phyloP scores from a whole-genome alignment of 1,284 basidiomycete species.

The Ustilago trichophora region DNA sequence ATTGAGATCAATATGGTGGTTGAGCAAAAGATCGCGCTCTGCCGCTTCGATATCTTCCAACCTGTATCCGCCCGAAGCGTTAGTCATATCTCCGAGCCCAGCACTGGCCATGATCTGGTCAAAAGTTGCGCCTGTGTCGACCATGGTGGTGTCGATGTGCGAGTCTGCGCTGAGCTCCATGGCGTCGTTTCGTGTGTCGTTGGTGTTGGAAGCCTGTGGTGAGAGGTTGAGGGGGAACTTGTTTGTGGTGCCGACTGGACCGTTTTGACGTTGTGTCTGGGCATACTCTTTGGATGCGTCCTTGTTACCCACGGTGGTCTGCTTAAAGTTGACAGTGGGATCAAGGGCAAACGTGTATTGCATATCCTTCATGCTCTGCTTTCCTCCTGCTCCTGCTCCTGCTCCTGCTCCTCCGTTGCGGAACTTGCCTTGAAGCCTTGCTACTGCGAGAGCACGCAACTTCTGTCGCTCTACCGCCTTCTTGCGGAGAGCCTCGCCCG shows the following conservation, averaged over 20 bases:
- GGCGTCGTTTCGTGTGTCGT: constrained; percentile 6
- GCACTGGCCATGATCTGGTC: constrained; percentile 39
- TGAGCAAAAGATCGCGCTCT: constrained; percentile 42
- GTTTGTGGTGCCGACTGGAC: constrained; percentile 37
- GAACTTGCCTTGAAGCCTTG: constrained; percentile 43
- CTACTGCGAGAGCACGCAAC: constrained; percentile 42
- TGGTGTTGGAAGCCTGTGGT: constrained; percentile 12
- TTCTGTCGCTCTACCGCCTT: constrained; percentile 44
- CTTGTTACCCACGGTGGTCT: constrained; percentile 38
- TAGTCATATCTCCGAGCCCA: constrained; percentile 11
- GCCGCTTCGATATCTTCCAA: constrained; percentile 52
- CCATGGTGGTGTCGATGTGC: constrained; percentile 5
- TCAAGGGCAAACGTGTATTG: constrained; percentile 40
- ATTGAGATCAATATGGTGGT: constrained; percentile 51
- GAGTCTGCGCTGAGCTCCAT: constrained; percentile 11
- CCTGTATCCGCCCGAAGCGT: constrained; percentile 23
- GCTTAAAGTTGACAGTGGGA: constrained; percentile 44
- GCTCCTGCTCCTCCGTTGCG: constrained; percentile 14
- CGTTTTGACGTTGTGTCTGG: constrained; percentile 25
- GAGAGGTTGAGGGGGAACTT: constrained; percentile 36
- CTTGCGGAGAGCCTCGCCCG: constrained; percentile 41
- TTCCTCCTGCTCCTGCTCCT: no score
- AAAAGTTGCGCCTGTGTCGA: constrained; percentile 17
- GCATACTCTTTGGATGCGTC: constrained; percentile 29
- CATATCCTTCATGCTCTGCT: constrained; percentile 47